Evolutionary conservation across 768 basidiomycete species (phyloP).

Genomic region (Ramaria rubella): DNA sequence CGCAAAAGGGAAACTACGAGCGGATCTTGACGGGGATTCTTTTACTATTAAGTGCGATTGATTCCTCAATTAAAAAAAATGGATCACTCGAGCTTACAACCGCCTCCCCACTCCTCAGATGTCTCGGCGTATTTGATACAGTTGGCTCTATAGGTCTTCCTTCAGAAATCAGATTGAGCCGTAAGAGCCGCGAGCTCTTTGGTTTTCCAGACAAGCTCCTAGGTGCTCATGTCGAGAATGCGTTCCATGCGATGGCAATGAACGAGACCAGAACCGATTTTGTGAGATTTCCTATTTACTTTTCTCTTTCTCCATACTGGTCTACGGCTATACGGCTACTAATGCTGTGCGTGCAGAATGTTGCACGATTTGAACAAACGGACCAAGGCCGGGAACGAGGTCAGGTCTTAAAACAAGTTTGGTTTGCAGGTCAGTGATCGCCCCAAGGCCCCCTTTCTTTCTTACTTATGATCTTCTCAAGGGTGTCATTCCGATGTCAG

Average conservation of each 20-base stretch:
- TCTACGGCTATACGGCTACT: background rate
- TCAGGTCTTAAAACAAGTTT: constrained; percentile 63
- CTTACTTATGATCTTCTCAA: background rate
- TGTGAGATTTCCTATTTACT: constrained; percentile 32
- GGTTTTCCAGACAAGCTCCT: constrained; percentile 57
- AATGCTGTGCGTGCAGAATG: no score
- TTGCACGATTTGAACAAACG: constrained; percentile 55
- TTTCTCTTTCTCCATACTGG: background rate
- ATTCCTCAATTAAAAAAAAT: no score
- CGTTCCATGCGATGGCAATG: constrained; percentile 64
- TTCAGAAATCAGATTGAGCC: constrained; percentile 47
- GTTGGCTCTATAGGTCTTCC: constrained; percentile 67
- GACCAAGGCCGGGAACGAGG: constrained; percentile 42
- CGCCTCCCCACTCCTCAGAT: constrained; percentile 29
- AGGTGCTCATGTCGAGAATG: constrained; percentile 56
- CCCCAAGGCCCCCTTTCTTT: background rate
- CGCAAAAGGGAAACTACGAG: constrained; percentile 32
- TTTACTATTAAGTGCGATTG: constrained; percentile 59
- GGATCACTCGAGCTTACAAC: no score
- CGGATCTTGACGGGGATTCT: constrained; percentile 35
- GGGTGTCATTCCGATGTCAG: constrained; percentile 29
- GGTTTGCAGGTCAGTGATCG: constrained; percentile 54
- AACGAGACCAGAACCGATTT: constrained; percentile 65
- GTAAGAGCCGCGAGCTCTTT: constrained; percentile 41
- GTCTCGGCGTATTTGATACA: constrained; percentile 71